Evolutionary conservation across 2,329 filamentous ascomycete genomes (phyloP), one percentile per base, ranked within the genome.

Genomic region (Stylonectria norvegica): DNA sequence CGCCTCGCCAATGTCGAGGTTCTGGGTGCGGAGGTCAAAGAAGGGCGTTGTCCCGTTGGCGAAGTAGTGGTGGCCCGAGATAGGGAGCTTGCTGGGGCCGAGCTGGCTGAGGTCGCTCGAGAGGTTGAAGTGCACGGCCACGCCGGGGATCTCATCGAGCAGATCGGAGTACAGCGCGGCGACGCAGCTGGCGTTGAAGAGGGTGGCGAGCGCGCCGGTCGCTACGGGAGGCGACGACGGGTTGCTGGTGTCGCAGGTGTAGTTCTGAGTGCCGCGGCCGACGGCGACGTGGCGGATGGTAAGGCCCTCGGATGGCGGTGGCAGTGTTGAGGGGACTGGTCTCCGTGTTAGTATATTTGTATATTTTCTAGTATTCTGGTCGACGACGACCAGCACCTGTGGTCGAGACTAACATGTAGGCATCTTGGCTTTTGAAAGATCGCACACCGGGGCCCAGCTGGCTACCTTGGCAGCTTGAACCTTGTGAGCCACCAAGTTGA

Each of bases 201-300:
- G 86, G 1, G 79, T 83, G 39, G 91, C 91, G 0, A 88, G 60
- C 38, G 91, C 91, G 48, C 91, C 91, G 35, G 72, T 65, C 14
- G 82, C 73, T 8, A 70, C 72, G 11, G 91, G 90, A 0, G 67
- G 68, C 1, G 79, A 76, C 4, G 76, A 76, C 2, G 77, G 60
- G 53, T 85, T 77, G 47, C 66, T 66, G 38, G 75, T 68, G 43
- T 78, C 71, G 72, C 91, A 96, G 36, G 88, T 94, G 72, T 96
- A 97, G 75, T 96, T 96, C 69, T 96, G 83, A 6, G 86, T 93
- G 45, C 91, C 91, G 31, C 88, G 83, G 56, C 91, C 91, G 47
- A 96, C 72, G 59, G 85, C 87, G 39, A 96, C 85, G 65, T 94
- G 87, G 59, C 79, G 76, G 36, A 94, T 73, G 4, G 60, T 69